Base-by-base conservation (phyloP, 331 rosid species). In the Cydonia oblonga region DNA sequence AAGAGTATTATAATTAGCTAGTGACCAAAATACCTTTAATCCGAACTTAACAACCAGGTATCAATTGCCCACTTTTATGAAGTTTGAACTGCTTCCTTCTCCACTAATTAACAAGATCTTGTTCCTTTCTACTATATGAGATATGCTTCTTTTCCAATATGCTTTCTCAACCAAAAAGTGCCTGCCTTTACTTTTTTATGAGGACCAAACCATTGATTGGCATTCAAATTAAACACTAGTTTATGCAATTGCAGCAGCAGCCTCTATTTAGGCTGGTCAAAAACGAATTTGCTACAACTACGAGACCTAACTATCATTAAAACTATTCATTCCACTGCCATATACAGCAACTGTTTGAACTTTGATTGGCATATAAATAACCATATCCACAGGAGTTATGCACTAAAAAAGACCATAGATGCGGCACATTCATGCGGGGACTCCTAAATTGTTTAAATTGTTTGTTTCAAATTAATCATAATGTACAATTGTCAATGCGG, bases 161-260 rank as follows among this genome's bases (percentile, higher is more conserved):
- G 13, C 42, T 38, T 38, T 38, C 42, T 10, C 42, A 38, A 38
- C 42, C 42, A 9, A 38, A 35, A 38, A 10, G 42, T 38, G 42
- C 13, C 60, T 64, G 46, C 51, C 51, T 33, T 64, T n/a, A 33
- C 12, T 5, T 40, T 23, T 71, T 38, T 58, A 6, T 5, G 58
- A 59, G 42, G 67, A 59, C 58, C 75, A 59, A 38, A 38, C 75
- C 75, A 38, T 40, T 59, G 38, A 3, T 38, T 38, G 38, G 75
- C 38, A 70, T 35, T 33, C 4, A 35, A 32, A 70, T 35, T 16
- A 35, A 25, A 23, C 53, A 15, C 24, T 30, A 70, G 65, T 16
- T n/a, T 20, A 6, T 7, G 62, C 44, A 38, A 11, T 14, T 26
- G 20, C 14, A 49, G 54, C n/a, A 49, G 42, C 42, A 62, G 42